Conservation (phyloP, 768 basidiomycete genomes). For the Roridomyces roridus region DNA sequence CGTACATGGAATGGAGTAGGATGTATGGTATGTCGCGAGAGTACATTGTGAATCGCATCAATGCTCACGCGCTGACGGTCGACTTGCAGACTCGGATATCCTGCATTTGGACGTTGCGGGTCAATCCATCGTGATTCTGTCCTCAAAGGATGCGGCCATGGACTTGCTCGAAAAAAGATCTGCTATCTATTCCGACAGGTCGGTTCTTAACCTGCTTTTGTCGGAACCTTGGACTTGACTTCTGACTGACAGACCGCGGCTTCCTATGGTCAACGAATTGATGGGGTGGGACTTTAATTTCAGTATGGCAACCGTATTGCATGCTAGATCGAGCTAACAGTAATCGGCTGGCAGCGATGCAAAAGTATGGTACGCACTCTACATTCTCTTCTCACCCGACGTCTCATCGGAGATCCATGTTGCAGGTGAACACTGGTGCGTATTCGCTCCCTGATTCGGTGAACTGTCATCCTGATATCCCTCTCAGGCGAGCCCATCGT, state of each 20-base stretch:
- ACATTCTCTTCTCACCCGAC: no score
- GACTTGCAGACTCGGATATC: conserved; percentile 32
- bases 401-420: neutral
- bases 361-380: no score
- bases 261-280: no score
- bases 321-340: no score
- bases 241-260: conserved; percentile 10
- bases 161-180: conserved; percentile 43
- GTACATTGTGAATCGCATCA: no score
- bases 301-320: conserved; percentile 29
- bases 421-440: conserved; percentile 23
- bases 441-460: conserved; percentile 25
- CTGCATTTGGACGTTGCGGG: conserved; percentile 32
- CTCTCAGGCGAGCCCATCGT: conserved; percentile 29
- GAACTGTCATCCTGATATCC: neutral
- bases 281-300: no score
- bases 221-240: neutral
- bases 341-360: no score
- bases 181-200: conserved; percentile 38
- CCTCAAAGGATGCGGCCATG: conserved; percentile 36
- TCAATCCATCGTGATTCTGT: conserved; percentile 33
- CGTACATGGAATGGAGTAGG: conserved; percentile 25
- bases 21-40: conserved; percentile 25
- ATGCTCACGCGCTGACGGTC: no score
- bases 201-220: neutral